phyloP scores from a whole-genome alignment of 2,329 filamentous ascomycete genomes.

The Colletotrichum musicola region DNA sequence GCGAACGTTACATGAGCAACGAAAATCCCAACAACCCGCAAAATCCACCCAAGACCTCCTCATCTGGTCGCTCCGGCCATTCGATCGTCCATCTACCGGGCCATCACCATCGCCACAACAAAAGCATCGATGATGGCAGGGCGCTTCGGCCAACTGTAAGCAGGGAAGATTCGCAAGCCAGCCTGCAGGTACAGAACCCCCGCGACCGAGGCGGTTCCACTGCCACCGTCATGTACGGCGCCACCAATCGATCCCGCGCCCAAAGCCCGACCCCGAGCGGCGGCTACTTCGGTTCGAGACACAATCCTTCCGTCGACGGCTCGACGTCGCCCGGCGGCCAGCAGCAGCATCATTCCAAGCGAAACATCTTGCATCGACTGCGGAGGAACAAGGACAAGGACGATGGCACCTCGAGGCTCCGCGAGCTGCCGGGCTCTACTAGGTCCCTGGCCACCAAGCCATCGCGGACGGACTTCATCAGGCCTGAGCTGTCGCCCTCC shows the following conservation, averaged over 20 bases:
- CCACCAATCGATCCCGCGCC: constrained; percentile 67
- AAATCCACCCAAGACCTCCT: constrained; percentile 71
- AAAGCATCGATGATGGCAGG: constrained; percentile 75
- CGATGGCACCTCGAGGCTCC: constrained; percentile 58
- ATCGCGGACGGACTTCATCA: constrained; percentile 61
- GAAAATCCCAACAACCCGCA: constrained; percentile 53
- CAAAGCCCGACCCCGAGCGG: constrained; percentile 86
- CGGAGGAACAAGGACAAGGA: constrained; percentile 69
- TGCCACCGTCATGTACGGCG: constrained; percentile 57
- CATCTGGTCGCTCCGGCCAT: constrained; percentile 70
- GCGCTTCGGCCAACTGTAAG: constrained; percentile 79
- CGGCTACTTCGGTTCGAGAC: constrained; percentile 63
- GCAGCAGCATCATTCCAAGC: constrained; percentile 58
- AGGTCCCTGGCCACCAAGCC: constrained; percentile 65
- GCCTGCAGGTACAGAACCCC: constrained; percentile 53
- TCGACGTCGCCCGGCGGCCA: constrained; percentile 67
- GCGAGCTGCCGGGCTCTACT: constrained; percentile 64
- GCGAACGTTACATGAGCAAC: constrained; percentile 73
- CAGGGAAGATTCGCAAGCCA: constrained; percentile 77
- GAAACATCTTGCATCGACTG: constrained; percentile 62
- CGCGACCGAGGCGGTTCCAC: constrained; percentile 66
- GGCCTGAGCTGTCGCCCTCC: constrained; percentile 54
- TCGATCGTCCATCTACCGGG: constrained; percentile 75
- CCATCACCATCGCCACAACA: constrained; percentile 76
- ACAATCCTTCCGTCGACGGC: constrained; percentile 60